Base-by-base conservation (phyloP, 2,329 filamentous ascomycete genomes). In the Colletotrichum eleusines region DNA sequence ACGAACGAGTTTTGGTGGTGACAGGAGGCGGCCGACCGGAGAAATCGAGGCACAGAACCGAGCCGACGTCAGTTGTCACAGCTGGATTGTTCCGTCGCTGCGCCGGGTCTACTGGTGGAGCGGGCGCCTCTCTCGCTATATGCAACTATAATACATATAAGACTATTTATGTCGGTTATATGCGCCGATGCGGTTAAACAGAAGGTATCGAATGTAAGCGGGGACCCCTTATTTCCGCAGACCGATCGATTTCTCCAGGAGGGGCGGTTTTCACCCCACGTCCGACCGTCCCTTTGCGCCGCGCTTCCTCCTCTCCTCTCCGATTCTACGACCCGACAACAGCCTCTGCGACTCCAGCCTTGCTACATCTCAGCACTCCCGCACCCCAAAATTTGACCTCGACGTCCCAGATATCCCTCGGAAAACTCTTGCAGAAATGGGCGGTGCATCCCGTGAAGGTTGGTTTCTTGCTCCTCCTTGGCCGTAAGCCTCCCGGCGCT, bases 371-470 rank as follows among this genome's bases (percentile, higher is more conserved):
- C 58, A 64, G 40, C 31, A 63, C 55, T 59, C 53, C 54, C 44
- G 40, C 42, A 57, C 60, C 44, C 31, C 12, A 7, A 69, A 12
- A 66, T 31, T 55, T 46, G 63, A 68, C 46, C 20, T 61, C 18
- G 35, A 42, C 35, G 23, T 53, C 44, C 53, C 58, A 71, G 53
- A 58, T 14, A 16, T n/a, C 23, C 35, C 40, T 61, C 72, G 48
- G 73, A 35, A 66, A 63, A 20, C 31, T 67, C 57, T n/a, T 26
- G 59, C 64, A 71, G 77, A 59, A 60, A 83, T 83, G 81, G 81
- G 81, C 73, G 80, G 81, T 70, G 51, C 74, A 62, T 82, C 80
- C 77, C 76, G 81, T 77, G 80, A 81, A 80, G 80, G 79, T 79
- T 71, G 69, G 78, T 76, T 28, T 31, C 31, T 63, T 48, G 28